phyloP scores from a whole-genome alignment of 1,139 yeast species.

The Saccharomyces hybrid region DNA sequence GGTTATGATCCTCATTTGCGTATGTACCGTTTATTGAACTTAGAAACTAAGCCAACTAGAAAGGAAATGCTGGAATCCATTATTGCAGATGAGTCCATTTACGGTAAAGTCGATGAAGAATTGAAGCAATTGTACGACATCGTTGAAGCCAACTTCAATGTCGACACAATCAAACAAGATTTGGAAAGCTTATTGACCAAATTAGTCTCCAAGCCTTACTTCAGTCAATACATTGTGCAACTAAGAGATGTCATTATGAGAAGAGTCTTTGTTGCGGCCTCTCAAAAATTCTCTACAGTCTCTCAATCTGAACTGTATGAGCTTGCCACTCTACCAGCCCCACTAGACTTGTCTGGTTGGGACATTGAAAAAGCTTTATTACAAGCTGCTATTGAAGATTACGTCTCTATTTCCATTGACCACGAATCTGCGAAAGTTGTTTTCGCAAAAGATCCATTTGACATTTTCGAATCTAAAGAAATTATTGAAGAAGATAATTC shows the following conservation, averaged over 20 bases:
- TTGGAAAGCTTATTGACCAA: constrained; percentile 53
- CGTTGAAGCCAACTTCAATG: constrained; percentile 66
- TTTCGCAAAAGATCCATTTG: constrained; percentile 76
- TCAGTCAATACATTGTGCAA: constrained; percentile 61
- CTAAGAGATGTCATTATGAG: constrained; percentile 75
- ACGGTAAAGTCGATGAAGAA: constrained; percentile 66
- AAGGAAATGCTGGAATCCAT: constrained; percentile 65
- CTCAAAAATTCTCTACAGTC: constrained; percentile 79
- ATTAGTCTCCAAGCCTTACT: constrained; percentile 56
- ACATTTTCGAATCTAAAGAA: constrained; percentile 49
- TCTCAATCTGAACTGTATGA: constrained; percentile 72
- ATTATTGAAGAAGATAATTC: constrained; percentile 55
- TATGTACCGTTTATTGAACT: constrained; percentile 71
- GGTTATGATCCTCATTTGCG: constrained; percentile 69
- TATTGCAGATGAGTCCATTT: constrained; percentile 53
- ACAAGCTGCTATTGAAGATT: constrained; percentile 77
- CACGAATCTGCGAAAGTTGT: constrained; percentile 74
- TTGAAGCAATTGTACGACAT: constrained; percentile 63
- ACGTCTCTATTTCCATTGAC: constrained; percentile 69
- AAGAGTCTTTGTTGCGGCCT: constrained; percentile 77
- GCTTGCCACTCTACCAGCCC: constrained; percentile 66
- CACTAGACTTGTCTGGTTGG: constrained; percentile 53
- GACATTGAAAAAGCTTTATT: constrained; percentile 80
- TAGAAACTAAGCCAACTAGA: constrained; percentile 77
- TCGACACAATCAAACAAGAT: constrained; percentile 48